A percentile compares a stretch with the other conserved stretches of the same genome.
Evolutionary conservation across 352 stramenopile species (phyloP).

Genomic region (Phytophthora citrophthora): DNA sequence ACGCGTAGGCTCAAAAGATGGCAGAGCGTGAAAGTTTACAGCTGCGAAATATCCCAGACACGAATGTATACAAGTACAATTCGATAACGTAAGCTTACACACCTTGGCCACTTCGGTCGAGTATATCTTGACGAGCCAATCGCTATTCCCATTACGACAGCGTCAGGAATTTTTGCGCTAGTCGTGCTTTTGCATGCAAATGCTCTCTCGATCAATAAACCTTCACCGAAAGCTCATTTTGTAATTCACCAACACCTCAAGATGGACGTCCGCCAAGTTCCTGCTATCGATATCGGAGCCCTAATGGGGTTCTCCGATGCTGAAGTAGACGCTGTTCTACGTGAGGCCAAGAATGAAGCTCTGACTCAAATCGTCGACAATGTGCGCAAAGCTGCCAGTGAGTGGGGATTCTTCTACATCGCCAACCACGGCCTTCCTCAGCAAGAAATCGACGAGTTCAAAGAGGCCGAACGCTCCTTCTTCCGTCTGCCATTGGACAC

Average conservation of each 20-base stretch:
- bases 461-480: constrained; percentile 69
- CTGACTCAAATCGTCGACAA: constrained; percentile 42
- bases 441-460: constrained; percentile 67
- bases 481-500: constrained; percentile 77
- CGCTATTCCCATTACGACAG: background rate
- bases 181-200: too few species aligned
- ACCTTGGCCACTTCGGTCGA: too few species aligned
- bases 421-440: constrained; percentile 71
- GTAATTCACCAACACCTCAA: background rate
- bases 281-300: background rate
- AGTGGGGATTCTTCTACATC: constrained; percentile 95
- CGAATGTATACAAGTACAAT: too few species aligned
- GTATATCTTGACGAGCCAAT: background rate
- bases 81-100: background rate
- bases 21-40: background rate
- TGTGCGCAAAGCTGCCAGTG: constrained; percentile 29
- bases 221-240: background rate
- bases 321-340: background rate
- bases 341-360: background rate
- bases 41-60: too few species aligned
- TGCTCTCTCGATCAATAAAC: background rate
- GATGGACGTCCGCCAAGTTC: background rate
- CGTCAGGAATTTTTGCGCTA: background rate
- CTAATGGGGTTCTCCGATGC: background rate
- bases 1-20: background rate